A percentile compares a stretch with the other conserved stretches of the same genome.
Conservation (phyloP, 768 basidiomycete genomes). For the Lepiota venenata region DNA sequence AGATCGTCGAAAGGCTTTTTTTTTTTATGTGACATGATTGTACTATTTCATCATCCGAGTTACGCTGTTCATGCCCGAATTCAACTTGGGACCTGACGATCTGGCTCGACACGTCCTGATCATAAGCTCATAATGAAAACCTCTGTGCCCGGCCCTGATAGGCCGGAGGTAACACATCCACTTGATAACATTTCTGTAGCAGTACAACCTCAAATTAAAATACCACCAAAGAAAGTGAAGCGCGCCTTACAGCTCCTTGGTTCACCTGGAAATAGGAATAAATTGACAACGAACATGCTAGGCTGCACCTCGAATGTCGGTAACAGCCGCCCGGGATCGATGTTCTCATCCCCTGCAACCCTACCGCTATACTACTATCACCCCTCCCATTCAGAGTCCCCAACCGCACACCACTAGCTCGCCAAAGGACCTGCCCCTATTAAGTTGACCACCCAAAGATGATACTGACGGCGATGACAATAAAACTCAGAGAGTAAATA, state of each 20-base stretch:
- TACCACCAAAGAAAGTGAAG: neutral
- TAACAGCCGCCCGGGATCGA: constrained; percentile 61
- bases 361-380: too few species aligned
- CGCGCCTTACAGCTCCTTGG: constrained; percentile 67
- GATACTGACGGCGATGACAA: neutral
- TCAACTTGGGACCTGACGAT: constrained; percentile 19
- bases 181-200: constrained; percentile 66
- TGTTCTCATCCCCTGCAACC: constrained; percentile 18
- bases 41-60: constrained; percentile 87
- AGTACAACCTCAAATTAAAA: constrained; percentile 2
- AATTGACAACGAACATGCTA: constrained; percentile 86
- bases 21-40: constrained; percentile 69
- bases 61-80: constrained; percentile 43
- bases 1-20: neutral
- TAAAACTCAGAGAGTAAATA: constrained; percentile 20
- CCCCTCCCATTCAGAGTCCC: constrained; percentile 7
- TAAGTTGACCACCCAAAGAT: neutral
- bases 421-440: neutral
- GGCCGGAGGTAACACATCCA: constrained; percentile 83
- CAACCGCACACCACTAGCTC: constrained; percentile 17
- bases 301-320: constrained; percentile 87
- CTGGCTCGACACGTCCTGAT: constrained; percentile 80
- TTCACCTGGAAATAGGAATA: constrained; percentile 79
- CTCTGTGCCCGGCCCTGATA: constrained; percentile 80
- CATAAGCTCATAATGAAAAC: constrained; percentile 89